A percentile compares a stretch with the other conserved stretches of the same genome.
Conservation (phyloP, 345 rosid genomes). For the Raphanus sativus region DNA sequence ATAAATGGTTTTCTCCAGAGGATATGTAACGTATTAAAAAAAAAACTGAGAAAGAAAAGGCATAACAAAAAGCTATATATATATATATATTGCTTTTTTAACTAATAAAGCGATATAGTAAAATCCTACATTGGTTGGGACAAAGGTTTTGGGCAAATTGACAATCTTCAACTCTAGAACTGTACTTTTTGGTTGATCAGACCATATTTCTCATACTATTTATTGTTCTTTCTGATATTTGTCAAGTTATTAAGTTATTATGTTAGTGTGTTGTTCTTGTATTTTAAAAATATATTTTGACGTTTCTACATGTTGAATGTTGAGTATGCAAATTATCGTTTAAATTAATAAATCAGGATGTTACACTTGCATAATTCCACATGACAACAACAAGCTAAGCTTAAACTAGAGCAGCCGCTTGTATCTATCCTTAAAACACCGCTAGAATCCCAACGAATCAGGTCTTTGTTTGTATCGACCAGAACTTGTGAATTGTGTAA, state of each 20-base stretch:
- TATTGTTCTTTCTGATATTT: too few species aligned
- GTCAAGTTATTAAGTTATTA: not conserved
- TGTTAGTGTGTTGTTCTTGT: not conserved
- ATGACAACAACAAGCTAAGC: slow-evolving; percentile 3
- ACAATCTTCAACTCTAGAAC: too few species aligned
- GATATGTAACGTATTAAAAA: not conserved
- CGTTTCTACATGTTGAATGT: not conserved
- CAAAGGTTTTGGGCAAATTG: too few species aligned
- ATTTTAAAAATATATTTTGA: not conserved
- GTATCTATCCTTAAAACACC: not conserved
- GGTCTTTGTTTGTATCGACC: not conserved
- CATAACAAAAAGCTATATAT: not conserved
- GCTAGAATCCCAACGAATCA: not conserved
- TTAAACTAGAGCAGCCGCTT: not conserved
- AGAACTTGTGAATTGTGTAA: not conserved
- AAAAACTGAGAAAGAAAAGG: not conserved
- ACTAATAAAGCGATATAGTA: too few species aligned
- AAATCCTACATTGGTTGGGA: too few species aligned
- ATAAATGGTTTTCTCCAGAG: not conserved
- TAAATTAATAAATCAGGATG: not conserved
- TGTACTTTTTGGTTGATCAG: too few species aligned
- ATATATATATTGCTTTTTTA: too few species aligned
- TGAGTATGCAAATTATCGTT: not conserved
- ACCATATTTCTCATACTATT: too few species aligned
- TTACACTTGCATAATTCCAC: not conserved